Conservation (phyloP, 208 protist genomes). For the Trypanosoma melophagium region DNA sequence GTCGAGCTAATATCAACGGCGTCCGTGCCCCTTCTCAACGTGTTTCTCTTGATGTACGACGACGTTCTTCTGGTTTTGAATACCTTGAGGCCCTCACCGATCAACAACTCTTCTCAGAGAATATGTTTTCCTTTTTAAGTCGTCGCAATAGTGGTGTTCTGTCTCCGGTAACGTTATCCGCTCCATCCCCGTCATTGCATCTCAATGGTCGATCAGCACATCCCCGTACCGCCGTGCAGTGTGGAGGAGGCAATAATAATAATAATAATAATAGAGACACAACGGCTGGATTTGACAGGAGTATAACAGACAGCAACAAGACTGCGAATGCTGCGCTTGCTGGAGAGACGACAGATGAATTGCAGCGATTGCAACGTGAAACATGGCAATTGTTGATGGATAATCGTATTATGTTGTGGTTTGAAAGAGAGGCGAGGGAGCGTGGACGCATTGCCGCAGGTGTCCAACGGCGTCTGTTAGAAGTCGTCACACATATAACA, state of each 20-base stretch:
- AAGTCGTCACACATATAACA: conserved; percentile 47
- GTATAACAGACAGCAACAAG: too few species aligned
- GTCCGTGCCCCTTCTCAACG: neutral
- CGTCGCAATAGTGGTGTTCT: neutral
- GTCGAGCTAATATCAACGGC: too few species aligned
- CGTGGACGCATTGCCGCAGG: conserved; percentile 60
- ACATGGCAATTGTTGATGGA: conserved; percentile 87
- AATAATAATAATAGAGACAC: too few species aligned
- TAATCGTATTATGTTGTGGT: conserved; percentile 78
- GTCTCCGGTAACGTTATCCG: neutral
- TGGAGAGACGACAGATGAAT: neutral
- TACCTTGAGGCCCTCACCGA: conserved; percentile 38
- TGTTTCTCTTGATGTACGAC: conserved; percentile 10
- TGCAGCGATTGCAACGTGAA: conserved; percentile 67
- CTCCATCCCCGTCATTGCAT: too few species aligned
- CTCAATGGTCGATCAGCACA: too few species aligned
- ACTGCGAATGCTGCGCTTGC: too few species aligned
- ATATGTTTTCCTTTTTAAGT: conserved; percentile 58
- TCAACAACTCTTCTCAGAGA: conserved; percentile 53
- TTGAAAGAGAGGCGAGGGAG: conserved; percentile 72
- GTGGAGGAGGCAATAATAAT: too few species aligned
- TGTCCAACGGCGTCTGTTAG: conserved; percentile 69
- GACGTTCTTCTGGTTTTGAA: conserved; percentile 7
- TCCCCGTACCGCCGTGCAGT: too few species aligned
- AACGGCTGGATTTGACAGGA: too few species aligned